Percentiles rank a stretch among this genome's conserved stretches.
These are phyloP conservation scores for Syncephalastrum sp. DNA, from an alignment of 371 early-diverging fungal species.

Conservation along the genomic window DNA sequence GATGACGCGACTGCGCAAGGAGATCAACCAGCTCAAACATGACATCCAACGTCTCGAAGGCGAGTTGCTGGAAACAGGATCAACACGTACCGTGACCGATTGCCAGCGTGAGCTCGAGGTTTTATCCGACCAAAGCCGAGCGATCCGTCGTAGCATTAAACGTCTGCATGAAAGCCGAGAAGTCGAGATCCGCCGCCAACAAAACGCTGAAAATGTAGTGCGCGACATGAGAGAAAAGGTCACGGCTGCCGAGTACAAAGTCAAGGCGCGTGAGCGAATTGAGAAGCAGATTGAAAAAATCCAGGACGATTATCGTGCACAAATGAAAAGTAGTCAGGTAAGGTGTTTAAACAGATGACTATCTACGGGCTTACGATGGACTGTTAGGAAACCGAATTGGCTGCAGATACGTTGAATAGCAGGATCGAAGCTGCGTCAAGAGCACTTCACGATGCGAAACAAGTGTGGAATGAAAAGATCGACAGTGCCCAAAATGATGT, in stretches of 20 bases:
- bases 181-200: conserved; percentile 38
- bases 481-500: conserved; percentile 25
- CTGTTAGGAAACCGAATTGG: conserved; percentile 17
- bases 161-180: conserved; percentile 49
- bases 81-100: conserved; percentile 65
- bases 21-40: conserved; percentile 27
- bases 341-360: not conserved
- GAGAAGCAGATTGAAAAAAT: conserved; percentile 26
- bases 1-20: conserved; percentile 33
- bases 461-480: conserved; percentile 27
- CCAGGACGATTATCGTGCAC: conserved; percentile 17
- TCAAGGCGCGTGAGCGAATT: conserved; percentile 29
- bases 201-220: conserved; percentile 45
- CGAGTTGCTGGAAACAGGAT: conserved; percentile 61
- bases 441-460: conserved; percentile 25
- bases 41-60: conserved; percentile 54
- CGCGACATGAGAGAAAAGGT: conserved; percentile 46
- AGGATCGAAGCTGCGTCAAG: conserved; percentile 26
- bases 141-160: conserved; percentile 51
- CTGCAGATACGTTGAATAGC: conserved; percentile 21
- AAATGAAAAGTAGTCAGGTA: conserved; percentile 3
- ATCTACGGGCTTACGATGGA: not conserved
- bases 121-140: conserved; percentile 36
- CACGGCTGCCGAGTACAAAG: conserved; percentile 24
- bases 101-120: conserved; percentile 63